Evolutionary conservation across 23 red algal species (phyloP), one percentile per base, ranked within the genome.

Genomic region (Gracilariopsis chorda): DNA sequence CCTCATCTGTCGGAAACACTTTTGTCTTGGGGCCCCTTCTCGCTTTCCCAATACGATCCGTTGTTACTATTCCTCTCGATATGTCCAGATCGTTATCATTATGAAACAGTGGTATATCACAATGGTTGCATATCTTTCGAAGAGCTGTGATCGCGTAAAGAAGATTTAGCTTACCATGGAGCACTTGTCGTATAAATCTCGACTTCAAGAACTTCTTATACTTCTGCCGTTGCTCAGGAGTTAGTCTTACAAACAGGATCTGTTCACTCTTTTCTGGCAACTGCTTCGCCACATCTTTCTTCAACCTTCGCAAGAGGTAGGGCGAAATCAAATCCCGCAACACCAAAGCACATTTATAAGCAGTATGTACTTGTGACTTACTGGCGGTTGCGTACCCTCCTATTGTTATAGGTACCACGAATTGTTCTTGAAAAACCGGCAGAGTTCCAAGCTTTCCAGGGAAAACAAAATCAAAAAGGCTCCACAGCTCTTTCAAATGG

Each of bases 61-160:
- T 4, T 27, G 55, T 46, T 17, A 67, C 56, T 68, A 59, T 67
- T 51, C 80, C 80, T 69, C 43, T 51, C 25, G 80, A 67, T 44
- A 85, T 57, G 28, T 80, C 73, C 20, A 35, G 14, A 19, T 80
- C 46, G 27, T 80, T 62, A 29, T 82, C 88, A 44, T 91, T 80
- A 43, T 82, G 65, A 74, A 52, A 51, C 10, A 84, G 49, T 2
- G 87, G 81, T 21, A 99, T 87, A 68, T 94, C 90, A 2, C 87
- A 83, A 77, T 99, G 97, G 81, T 99, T 96, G 64, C 97, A 99
- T 40, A 99, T 95, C 51, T 99, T 95, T 23, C 97, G 94, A 47
- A 99, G 92, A 33, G 90, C 88, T 63, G 92, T 94, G 21, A 96
- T 84, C 25, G 93, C 90, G 16, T 94, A 88, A 4, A 99, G 48